A percentile compares a stretch with the other conserved stretches of the same genome.
Evolutionary conservation across 2,329 filamentous ascomycete genomes (phyloP).

Genomic region (Aspergillus pseudoterreus): DNA sequence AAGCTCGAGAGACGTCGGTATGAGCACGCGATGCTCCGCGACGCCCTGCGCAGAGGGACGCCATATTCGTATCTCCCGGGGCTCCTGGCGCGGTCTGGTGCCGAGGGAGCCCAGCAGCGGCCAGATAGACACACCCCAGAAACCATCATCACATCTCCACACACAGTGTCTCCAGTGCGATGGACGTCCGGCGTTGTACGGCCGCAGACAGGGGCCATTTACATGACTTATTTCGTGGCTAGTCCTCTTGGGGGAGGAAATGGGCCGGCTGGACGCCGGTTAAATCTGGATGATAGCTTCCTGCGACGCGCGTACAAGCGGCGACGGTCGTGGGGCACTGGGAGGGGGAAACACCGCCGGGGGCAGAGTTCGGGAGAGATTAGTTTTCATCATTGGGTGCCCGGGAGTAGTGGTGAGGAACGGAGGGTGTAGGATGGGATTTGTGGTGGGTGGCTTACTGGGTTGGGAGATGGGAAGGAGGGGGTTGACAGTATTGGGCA

Average conservation of each 20-base stretch:
- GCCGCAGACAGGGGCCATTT: not conserved
- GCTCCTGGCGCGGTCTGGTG: not conserved
- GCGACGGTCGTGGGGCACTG: not conserved
- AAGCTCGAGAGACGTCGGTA: constrained; percentile 7
- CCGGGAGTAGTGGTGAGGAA: not conserved
- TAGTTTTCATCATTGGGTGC: constrained; percentile 1
- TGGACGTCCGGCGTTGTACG: not conserved
- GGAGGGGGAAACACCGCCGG: not conserved
- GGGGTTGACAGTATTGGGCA: not conserved
- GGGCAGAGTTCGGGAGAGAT: not conserved
- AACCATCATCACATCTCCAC: not conserved
- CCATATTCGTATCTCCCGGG: constrained; percentile 1
- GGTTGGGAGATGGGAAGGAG: not conserved
- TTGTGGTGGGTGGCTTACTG: not conserved
- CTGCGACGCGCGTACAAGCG: constrained; percentile 10
- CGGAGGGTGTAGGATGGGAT: not conserved
- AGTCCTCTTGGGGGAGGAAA: not conserved
- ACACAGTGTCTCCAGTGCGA: not conserved
- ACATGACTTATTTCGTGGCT: not conserved
- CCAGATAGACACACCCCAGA: not conserved
- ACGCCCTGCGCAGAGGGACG: constrained; percentile 2
- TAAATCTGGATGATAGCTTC: constrained; percentile 11
- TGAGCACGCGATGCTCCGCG: constrained; percentile 8
- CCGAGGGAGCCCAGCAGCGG: not conserved
- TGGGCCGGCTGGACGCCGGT: not conserved